A percentile compares a stretch with the other conserved stretches of the same genome.
phyloP scores from a whole-genome alignment of 495 filamentous ascomycete species.

The Aspergillus bridgeri region DNA sequence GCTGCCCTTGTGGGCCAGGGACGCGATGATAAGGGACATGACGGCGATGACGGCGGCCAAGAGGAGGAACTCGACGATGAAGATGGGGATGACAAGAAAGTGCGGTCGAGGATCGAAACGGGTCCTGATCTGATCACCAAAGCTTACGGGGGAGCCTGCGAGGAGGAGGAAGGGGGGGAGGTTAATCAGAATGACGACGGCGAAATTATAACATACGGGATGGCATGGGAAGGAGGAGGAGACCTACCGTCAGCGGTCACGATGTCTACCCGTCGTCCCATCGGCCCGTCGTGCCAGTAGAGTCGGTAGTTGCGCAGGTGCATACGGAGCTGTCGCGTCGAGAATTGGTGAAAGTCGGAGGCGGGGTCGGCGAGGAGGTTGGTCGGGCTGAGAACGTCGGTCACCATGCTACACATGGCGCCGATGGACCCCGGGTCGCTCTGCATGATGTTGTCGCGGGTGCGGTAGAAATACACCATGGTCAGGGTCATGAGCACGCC shows the following conservation, averaged over 20 bases:
- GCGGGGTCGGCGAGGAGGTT: constrained; percentile 32
- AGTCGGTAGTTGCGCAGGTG: constrained; percentile 32
- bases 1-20: constrained; percentile 30
- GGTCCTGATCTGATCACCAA: constrained; percentile 23
- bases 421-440: constrained; percentile 41
- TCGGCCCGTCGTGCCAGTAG: constrained; percentile 31
- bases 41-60: constrained; percentile 34
- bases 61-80: constrained; percentile 37
- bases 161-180: constrained; percentile 7
- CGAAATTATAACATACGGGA: too few relatives aligned
- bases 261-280: constrained; percentile 35
- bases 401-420: constrained; percentile 41
- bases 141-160: constrained; percentile 25
- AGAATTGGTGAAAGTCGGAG: constrained; percentile 37
- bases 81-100: constrained; percentile 40
- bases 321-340: constrained; percentile 35
- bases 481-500: constrained; percentile 24
- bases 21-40: constrained; percentile 32
- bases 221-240: constrained; percentile 12
- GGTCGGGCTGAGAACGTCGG: constrained; percentile 32
- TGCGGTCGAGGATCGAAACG: constrained; percentile 38
- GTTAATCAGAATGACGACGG: too few relatives aligned
- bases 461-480: constrained; percentile 31
- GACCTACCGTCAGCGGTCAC: constrained; percentile 31
- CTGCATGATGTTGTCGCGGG: constrained; percentile 33